Base-by-base conservation (phyloP, 176 grass and related monocot genomes). In the Melocanna baccifera region DNA sequence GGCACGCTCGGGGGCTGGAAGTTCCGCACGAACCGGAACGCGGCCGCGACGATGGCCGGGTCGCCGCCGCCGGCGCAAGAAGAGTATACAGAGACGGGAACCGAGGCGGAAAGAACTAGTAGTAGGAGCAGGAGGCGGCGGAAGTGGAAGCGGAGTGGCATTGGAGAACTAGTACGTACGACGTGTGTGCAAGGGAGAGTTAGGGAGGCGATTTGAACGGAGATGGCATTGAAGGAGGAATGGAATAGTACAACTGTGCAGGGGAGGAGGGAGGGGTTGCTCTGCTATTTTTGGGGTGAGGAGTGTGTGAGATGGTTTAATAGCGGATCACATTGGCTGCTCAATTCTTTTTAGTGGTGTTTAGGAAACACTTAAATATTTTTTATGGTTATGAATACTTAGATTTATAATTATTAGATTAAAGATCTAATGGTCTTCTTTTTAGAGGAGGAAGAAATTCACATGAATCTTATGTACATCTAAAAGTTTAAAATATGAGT, bases 21-120 rank as follows among this genome's bases (percentile, higher is more conserved):
- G 55, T 83, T 89, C 53, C 69, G 78, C 80, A 98, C 93, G 76
- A 83, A 40, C 6, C 69, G 73, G 89, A 98, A 95, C 82, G 93
- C 93, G 16, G 87, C 87, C 57, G 89, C 86, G 64, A 98, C 65
- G 86, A 62, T 8, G 72, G 59, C 69, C 12, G 85, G 64, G 85
- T 98, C 95, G 72, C 55, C 76, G 71, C 36, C 55, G 64, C 83
- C 79, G 47, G 57, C 9, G 78, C 86, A 95, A 7, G 86, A 83
- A 1, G 76, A 83, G 59, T 40, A 71, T 61, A 20, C 71, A 2
- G 52, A 12, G 66, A 10, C n/a, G 25, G 85, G 78, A 52, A 63
- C 15, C 7, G 59, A 59, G 50, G 63, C 30, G 82, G 72, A 75
- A 4, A 87, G 52, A 4, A 57, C 8, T 0, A 82, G 30, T 2